Conservation (phyloP, 2,329 filamentous ascomycete genomes). For the Aureobasidium sp. region DNA sequence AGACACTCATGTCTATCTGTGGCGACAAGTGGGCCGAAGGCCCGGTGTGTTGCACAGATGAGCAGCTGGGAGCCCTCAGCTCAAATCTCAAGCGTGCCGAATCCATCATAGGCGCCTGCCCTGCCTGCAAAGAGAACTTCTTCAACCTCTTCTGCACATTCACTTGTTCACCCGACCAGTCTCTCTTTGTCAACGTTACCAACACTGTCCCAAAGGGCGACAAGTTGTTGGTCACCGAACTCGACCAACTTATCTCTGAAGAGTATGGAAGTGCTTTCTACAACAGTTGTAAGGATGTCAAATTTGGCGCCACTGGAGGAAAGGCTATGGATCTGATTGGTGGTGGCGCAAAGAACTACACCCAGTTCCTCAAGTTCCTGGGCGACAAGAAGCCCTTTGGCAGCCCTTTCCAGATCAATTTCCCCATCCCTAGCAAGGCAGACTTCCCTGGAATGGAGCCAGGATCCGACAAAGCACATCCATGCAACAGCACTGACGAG, state of each 20-base stretch:
- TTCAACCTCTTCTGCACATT: slow-evolving; percentile 98
- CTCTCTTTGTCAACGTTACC: slow-evolving; percentile 89
- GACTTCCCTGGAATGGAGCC: slow-evolving; percentile 63
- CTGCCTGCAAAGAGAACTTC: slow-evolving; percentile 97
- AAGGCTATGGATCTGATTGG: slow-evolving; percentile 95
- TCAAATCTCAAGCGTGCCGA: slow-evolving; percentile 81
- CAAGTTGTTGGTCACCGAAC: slow-evolving; percentile 69
- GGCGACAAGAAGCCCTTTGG: slow-evolving; percentile 87
- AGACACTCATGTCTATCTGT: slow-evolving; percentile 77
- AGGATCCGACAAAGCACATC: slow-evolving; percentile 65
- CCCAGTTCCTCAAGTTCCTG: slow-evolving; percentile 79
- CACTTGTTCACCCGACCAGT: slow-evolving; percentile 95
- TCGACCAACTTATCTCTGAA: slow-evolving; percentile 82
- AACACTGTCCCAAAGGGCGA: slow-evolving; percentile 51
- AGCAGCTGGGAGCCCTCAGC: slow-evolving; percentile 75
- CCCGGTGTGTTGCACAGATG: slow-evolving; percentile 74
- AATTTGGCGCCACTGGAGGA: slow-evolving; percentile 89
- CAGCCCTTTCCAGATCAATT: slow-evolving; percentile 98
- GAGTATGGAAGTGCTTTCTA: slow-evolving; percentile 84
- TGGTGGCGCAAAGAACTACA: slow-evolving; percentile 85
- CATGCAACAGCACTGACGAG: slow-evolving; percentile 83
- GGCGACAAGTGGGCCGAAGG: slow-evolving; percentile 78
- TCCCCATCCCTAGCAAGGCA: slow-evolving; percentile 54
- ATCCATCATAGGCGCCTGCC: slow-evolving; percentile 84
- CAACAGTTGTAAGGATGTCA: slow-evolving; percentile 97